phyloP scores from a whole-genome alignment of 2,329 filamentous ascomycete species.

The Fusarium torulosum region DNA sequence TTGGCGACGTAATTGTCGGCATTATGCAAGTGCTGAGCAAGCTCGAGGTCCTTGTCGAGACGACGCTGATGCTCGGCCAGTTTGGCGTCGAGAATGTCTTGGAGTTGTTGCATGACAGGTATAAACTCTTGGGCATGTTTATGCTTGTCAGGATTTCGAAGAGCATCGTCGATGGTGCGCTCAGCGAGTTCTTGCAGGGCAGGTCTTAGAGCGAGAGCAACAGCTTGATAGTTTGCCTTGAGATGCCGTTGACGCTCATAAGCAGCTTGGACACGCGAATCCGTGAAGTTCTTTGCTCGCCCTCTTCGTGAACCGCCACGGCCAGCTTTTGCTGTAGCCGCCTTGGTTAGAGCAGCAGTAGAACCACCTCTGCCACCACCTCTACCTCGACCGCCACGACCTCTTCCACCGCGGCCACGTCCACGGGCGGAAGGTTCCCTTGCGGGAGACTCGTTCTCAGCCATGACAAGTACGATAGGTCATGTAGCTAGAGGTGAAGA shows the following conservation, averaged over 20 bases:
- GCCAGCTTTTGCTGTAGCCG: constrained; percentile 54
- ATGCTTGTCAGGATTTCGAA: constrained; percentile 65
- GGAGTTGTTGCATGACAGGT: constrained; percentile 64
- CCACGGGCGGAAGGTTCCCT: constrained; percentile 54
- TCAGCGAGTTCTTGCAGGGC: constrained; percentile 75
- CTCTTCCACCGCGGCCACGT: constrained; percentile 52
- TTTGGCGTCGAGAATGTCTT: constrained; percentile 50
- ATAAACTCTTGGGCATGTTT: constrained; percentile 66
- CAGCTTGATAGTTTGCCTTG: constrained; percentile 72
- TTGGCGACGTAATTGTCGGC: constrained; percentile 53
- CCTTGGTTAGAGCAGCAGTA: constrained; percentile 51
- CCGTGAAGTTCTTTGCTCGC: constrained; percentile 68
- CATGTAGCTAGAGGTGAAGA: constrained; percentile 49
- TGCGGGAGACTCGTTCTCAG: constrained; percentile 55
- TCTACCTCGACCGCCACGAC: constrained; percentile 50
- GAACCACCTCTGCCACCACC: constrained; percentile 50
- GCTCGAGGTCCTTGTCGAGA: constrained; percentile 52
- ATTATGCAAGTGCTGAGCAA: constrained; percentile 56
- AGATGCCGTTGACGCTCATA: constrained; percentile 75
- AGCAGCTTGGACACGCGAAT: constrained; percentile 67
- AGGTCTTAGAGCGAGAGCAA: constrained; percentile 73
- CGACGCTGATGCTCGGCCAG: constrained; percentile 51
- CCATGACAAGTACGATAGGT: constrained; percentile 52
- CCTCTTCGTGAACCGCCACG: constrained; percentile 59
- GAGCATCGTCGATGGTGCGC: constrained; percentile 68